Evolutionary conservation across 768 basidiomycete species (phyloP), one percentile per base, ranked within the genome.

Genomic region (Suillus bovinus): DNA sequence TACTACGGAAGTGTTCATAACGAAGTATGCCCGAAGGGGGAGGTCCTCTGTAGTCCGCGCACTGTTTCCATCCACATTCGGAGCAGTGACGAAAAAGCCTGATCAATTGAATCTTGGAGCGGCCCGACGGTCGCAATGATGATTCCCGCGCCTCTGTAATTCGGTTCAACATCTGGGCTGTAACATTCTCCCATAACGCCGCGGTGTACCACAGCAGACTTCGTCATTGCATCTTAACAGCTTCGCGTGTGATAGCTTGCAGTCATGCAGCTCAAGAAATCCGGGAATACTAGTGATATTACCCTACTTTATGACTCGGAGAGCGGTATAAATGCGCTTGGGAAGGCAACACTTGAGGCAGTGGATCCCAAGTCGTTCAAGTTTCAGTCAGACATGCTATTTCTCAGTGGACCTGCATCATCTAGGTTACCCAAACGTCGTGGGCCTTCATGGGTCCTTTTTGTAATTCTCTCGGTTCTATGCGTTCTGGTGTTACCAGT

Each of bases 401-500:
- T 64, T n/a, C 36, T 36, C 0, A 57, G 38, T 8, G 38, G 39
- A 42, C 13, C 22, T 44, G n/a, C 52, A 5, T 33, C 22, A 24
- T 9, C 42, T 56, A 17, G 24, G 5, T 39, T 13, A 9, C 58
- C 62, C 39, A 68, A 63, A 56, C 53, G 54, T 41, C 22, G 38
- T 39, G 39, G 52, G 58, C 38, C 54, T 36, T 46, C 24, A 57
- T 73, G 70, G 66, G 20, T 61, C 16, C 29, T 73, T 24, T 44
- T 61, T 38, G 47, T 29, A 20, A 24, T 71, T 34, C 31, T 75
- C 33, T 66, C 64, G 24, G 44, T 49, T 11, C 7, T 73, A 49
- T 70, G 33, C 36, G 4, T 73, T 42, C 47, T 73, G 22, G 29
- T 64, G 7, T 70, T 38, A 24, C 63, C 66, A 60, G 13, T 63